These are phyloP conservation scores for Penicillium daleae DNA, from an alignment of 495 filamentous ascomycete species.

Conservation along the genomic window DNA sequence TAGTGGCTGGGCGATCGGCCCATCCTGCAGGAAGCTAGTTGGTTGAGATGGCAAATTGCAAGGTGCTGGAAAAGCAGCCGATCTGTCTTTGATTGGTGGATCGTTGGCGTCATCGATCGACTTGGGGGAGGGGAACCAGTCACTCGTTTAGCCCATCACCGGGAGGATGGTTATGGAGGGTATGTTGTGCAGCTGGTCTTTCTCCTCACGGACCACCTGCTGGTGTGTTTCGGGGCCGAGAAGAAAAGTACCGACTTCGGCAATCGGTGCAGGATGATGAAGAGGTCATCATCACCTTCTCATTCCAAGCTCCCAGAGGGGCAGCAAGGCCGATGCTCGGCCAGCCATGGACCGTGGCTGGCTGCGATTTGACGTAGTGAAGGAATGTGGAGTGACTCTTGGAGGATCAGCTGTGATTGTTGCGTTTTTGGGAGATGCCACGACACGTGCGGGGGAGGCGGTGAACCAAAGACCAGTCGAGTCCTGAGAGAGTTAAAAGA, in stretches of 20 bases:
- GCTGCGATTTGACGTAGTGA: background rate
- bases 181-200: conserved; percentile 32
- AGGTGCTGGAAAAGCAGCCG: conserved; percentile 16
- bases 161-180: conserved; percentile 10
- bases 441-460: conserved; percentile 9
- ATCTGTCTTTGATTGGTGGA: conserved; percentile 23
- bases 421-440: background rate
- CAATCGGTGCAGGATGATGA: conserved; percentile 17
- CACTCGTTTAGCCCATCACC: background rate
- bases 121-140: conserved; percentile 14
- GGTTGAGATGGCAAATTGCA: conserved; percentile 24
- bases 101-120: conserved; percentile 9
- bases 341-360: conserved; percentile 1
- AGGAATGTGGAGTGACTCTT: conserved; percentile 5
- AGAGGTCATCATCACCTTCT: background rate
- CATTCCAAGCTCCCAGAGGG: background rate
- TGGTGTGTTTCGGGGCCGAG: background rate
- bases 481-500: background rate
- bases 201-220: conserved; percentile 17
- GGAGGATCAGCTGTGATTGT: background rate
- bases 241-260: conserved; percentile 13
- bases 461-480: background rate
- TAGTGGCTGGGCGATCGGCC: conserved; percentile 36
- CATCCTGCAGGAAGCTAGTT: conserved; percentile 33
- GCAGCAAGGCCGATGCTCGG: background rate